phyloP scores from a whole-genome alignment of 2,329 filamentous ascomycete species.

The Hysterium pulicare region DNA sequence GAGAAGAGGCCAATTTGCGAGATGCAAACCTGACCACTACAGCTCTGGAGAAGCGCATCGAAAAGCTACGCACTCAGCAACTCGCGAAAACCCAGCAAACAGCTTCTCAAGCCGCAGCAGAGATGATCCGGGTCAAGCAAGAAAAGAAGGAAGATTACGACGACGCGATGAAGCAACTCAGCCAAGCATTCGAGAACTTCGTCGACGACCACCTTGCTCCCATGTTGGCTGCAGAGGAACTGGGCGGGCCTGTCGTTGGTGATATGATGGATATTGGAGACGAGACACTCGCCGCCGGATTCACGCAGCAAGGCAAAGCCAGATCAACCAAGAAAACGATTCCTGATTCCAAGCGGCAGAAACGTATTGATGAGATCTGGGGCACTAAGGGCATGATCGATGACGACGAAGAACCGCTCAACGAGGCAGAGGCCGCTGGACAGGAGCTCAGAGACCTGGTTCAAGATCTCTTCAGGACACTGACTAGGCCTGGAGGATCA shows the following conservation, averaged over 20 bases:
- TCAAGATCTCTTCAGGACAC: slow-evolving; percentile 44
- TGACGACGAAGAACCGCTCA: slow-evolving; percentile 26
- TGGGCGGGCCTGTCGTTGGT: slow-evolving; percentile 79
- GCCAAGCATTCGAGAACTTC: slow-evolving; percentile 65
- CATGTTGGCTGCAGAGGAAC: slow-evolving; percentile 78
- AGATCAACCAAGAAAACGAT: slow-evolving; percentile 38
- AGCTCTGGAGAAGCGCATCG: slow-evolving; percentile 57
- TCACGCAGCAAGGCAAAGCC: slow-evolving; percentile 49
- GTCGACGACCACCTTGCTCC: slow-evolving; percentile 67
- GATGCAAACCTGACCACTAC: slow-evolving; percentile 47
- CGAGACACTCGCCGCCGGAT: slow-evolving; percentile 51
- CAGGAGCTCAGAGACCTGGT: slow-evolving; percentile 47
- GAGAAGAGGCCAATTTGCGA: slow-evolving; percentile 45
- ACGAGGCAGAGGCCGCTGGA: slow-evolving; percentile 48
- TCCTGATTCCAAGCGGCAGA: slow-evolving; percentile 40
- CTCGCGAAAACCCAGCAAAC: slow-evolving; percentile 57
- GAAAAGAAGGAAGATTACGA: slow-evolving; percentile 60
- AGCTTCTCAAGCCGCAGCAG: slow-evolving; percentile 59
- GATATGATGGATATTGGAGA: slow-evolving; percentile 65
- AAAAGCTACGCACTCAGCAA: slow-evolving; percentile 56
- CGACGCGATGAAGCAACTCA: slow-evolving; percentile 57
- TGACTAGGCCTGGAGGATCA: slow-evolving; percentile 30
- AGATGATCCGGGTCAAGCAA: slow-evolving; percentile 60
- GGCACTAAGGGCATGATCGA: slow-evolving; percentile 28
- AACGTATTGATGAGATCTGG: slow-evolving; percentile 52